phyloP scores from a whole-genome alignment of 352 stramenopile species.

The Pythium volutum region DNA sequence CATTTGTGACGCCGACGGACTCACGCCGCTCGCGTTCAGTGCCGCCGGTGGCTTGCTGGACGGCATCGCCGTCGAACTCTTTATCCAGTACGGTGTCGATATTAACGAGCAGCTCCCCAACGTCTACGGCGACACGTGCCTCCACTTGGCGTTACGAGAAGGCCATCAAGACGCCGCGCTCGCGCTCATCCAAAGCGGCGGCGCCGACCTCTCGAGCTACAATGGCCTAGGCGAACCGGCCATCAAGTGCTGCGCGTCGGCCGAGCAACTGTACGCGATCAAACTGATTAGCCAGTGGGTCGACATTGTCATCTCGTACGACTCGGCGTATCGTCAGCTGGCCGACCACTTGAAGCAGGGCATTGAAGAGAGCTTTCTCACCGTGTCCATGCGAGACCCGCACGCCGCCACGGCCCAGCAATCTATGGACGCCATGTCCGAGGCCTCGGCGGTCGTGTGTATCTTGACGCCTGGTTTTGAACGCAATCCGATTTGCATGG shows the following conservation, averaged over 20 bases:
- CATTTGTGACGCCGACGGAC: constrained; percentile 50
- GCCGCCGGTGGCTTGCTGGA: constrained; percentile 51
- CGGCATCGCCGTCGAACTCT: constrained; percentile 45
- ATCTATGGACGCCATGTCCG: constrained; percentile 55
- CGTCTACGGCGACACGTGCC: constrained; percentile 54
- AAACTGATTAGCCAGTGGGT: constrained; percentile 64
- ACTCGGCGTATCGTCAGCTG: constrained; percentile 57
- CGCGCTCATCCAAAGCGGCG: constrained; percentile 53
- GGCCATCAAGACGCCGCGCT: constrained; percentile 59
- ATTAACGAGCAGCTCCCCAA: constrained; percentile 47
- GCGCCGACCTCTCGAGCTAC: constrained; percentile 48
- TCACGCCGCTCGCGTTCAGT: constrained; percentile 67
- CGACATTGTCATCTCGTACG: constrained; percentile 80
- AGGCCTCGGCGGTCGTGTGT: constrained; percentile 67
- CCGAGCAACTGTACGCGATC: constrained; percentile 71
- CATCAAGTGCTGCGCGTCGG: constrained; percentile 71
- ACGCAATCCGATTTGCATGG: constrained; percentile 62
- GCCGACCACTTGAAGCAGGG: constrained; percentile 54
- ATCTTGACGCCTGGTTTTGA: constrained; percentile 71
- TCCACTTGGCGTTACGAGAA: constrained; percentile 67
- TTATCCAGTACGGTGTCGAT: constrained; percentile 50
- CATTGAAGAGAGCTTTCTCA: constrained; percentile 76
- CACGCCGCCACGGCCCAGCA: constrained; percentile 33
- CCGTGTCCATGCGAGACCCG: constrained; percentile 61
- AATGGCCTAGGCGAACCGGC: constrained; percentile 57